Conservation (phyloP, 2,329 filamentous ascomycete genomes). For the Stemphylium lycopersici region DNA sequence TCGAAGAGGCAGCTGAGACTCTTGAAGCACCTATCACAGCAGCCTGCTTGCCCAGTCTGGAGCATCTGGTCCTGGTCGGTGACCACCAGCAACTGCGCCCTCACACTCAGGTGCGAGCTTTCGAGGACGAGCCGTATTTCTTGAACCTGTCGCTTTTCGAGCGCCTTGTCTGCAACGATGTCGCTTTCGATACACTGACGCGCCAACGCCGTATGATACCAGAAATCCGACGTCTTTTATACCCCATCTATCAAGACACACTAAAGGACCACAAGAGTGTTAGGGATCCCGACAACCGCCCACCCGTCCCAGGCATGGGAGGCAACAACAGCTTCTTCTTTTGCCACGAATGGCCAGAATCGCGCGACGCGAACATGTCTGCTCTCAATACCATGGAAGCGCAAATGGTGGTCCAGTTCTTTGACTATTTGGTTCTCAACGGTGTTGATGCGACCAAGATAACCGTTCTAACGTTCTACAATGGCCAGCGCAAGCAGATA, state of each 20-base stretch:
- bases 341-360: slow-evolving; percentile 69
- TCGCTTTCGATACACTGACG: slow-evolving; percentile 69
- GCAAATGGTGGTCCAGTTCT: slow-evolving; percentile 75
- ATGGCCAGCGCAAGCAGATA: slow-evolving; percentile 76
- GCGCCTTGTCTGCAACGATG: slow-evolving; percentile 69
- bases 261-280: slow-evolving; percentile 67
- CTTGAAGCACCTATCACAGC: slow-evolving; percentile 68
- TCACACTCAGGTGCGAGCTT: slow-evolving; percentile 66
- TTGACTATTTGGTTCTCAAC: slow-evolving; percentile 73
- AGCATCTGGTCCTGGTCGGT: slow-evolving; percentile 73
- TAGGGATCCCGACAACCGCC: slow-evolving; percentile 51
- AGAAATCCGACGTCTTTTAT: slow-evolving; percentile 66
- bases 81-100: slow-evolving; percentile 82
- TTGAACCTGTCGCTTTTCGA: slow-evolving; percentile 81
- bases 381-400: slow-evolving; percentile 75
- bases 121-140: slow-evolving; percentile 66
- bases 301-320: slow-evolving; percentile 67
- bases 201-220: slow-evolving; percentile 77
- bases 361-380: slow-evolving; percentile 66
- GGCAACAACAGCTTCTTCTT: slow-evolving; percentile 66
- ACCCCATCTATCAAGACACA: slow-evolving; percentile 64
- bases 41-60: slow-evolving; percentile 65
- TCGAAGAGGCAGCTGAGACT: slow-evolving; percentile 82
- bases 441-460: slow-evolving; percentile 66
- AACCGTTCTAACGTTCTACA: slow-evolving; percentile 87